Evolutionary conservation across 345 rosid genomes (phyloP).

Genomic region (Erysimum cheiranthoides): DNA sequence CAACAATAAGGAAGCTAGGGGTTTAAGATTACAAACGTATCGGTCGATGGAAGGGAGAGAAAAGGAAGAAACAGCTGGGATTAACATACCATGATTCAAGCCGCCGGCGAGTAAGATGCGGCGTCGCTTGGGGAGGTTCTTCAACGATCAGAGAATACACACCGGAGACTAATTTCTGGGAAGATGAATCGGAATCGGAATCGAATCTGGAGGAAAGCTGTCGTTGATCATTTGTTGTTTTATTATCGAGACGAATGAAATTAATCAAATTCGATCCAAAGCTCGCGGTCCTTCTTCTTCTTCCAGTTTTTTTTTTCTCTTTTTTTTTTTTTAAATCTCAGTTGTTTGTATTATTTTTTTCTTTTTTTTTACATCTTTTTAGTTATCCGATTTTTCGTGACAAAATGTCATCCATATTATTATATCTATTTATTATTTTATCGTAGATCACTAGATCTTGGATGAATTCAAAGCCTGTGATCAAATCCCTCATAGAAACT

Average conservation of each 20-base stretch:
- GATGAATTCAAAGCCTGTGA: too few species aligned
- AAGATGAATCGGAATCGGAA: conserved; percentile 42
- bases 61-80: background rate
- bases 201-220: conserved; percentile 26
- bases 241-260: background rate
- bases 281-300: conserved; percentile 39
- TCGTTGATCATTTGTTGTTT: conserved; percentile 25
- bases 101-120: conserved; percentile 42
- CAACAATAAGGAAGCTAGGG: conserved; percentile 5
- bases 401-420: conserved; percentile 17
- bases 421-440: too few species aligned
- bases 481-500: too few species aligned
- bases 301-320: background rate
- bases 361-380: background rate
- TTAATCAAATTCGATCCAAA: conserved; percentile 18
- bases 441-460: too few species aligned
- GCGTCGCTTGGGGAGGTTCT: conserved; percentile 26
- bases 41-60: background rate
- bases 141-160: conserved; percentile 32
- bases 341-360: background rate
- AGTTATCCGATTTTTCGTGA: background rate
- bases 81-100: conserved; percentile 41
- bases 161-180: conserved; percentile 3
- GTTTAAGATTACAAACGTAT: conserved; percentile 26
- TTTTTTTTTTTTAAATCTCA: background rate